Percentiles rank a stretch among this genome's conserved stretches.
Conservation (phyloP, 805 yeast genomes). For the Metschnikowia reukaufii region DNA sequence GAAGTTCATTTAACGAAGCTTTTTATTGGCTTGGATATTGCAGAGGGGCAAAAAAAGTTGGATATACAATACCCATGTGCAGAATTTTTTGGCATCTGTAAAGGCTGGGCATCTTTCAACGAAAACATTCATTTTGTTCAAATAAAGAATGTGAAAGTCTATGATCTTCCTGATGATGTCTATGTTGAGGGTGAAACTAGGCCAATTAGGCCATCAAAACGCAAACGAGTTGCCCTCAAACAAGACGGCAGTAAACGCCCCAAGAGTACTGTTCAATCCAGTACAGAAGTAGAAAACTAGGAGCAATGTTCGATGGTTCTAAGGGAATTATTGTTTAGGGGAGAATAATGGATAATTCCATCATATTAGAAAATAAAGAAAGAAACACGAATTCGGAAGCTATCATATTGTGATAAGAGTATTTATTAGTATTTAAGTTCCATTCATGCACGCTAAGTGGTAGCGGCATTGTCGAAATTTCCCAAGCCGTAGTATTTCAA, state of each 20-base stretch:
- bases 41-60: constrained; percentile 46
- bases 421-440: no score
- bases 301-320: no score
- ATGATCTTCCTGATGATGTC: constrained; percentile 83
- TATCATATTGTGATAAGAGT: no score
- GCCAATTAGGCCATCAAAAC: constrained; percentile 54
- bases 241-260: constrained; percentile 17
- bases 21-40: constrained; percentile 71
- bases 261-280: no score
- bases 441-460: no score
- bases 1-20: constrained; percentile 64
- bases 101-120: constrained; percentile 67
- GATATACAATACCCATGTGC: constrained; percentile 89
- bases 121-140: constrained; percentile 55
- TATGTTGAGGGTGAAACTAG: constrained; percentile 73
- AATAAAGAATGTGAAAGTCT: constrained; percentile 63
- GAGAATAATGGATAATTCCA: no score
- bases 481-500: constrained; percentile 77
- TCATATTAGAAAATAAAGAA: no score
- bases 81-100: constrained; percentile 81
- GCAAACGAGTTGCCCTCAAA: no score
- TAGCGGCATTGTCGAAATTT: constrained; percentile 15
- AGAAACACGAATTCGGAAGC: no score
- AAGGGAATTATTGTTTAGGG: no score
- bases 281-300: no score